A percentile compares a stretch with the other conserved stretches of the same genome.
These are phyloP conservation scores for Ogataea ramenticola DNA, from an alignment of 805 yeast species.

Conservation along the genomic window DNA sequence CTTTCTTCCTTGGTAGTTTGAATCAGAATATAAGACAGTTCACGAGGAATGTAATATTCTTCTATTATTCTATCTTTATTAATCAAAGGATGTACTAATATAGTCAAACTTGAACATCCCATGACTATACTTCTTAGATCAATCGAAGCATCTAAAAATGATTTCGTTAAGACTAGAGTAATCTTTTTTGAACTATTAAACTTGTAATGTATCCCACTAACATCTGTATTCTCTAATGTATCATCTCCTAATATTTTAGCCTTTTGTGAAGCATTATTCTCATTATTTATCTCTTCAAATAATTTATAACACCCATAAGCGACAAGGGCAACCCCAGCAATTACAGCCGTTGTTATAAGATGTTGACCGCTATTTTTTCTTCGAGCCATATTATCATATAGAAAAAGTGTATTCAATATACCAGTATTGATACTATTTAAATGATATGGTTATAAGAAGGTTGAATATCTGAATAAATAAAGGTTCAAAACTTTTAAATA, in stretches of 20 bases:
- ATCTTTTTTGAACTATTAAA: slow-evolving; percentile 1
- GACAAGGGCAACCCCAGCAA: neutral
- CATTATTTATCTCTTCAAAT: neutral
- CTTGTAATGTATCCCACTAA: neutral
- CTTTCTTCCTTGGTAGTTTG: slow-evolving; percentile 42
- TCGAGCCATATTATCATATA: neutral
- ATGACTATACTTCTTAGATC: slow-evolving; percentile 6
- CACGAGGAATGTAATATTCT: slow-evolving; percentile 14
- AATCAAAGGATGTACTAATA: slow-evolving; percentile 22
- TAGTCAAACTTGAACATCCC: slow-evolving; percentile 14
- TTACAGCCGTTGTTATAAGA: neutral
- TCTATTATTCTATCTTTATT: slow-evolving; percentile 8
- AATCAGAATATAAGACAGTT: slow-evolving; percentile 28
- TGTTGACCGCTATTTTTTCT: neutral
- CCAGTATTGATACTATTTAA: no score
- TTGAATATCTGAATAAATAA: no score
- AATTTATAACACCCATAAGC: neutral
- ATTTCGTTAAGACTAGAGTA: slow-evolving; percentile 14
- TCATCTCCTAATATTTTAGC: neutral
- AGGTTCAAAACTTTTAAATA: no score
- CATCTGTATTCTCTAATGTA: neutral
- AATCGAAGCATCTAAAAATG: slow-evolving; percentile 3
- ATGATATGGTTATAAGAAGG: no score
- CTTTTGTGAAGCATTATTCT: no score
- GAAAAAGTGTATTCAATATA: neutral